Conservation (phyloP, 305 asterid species). For the Fraxinus platypoda region DNA sequence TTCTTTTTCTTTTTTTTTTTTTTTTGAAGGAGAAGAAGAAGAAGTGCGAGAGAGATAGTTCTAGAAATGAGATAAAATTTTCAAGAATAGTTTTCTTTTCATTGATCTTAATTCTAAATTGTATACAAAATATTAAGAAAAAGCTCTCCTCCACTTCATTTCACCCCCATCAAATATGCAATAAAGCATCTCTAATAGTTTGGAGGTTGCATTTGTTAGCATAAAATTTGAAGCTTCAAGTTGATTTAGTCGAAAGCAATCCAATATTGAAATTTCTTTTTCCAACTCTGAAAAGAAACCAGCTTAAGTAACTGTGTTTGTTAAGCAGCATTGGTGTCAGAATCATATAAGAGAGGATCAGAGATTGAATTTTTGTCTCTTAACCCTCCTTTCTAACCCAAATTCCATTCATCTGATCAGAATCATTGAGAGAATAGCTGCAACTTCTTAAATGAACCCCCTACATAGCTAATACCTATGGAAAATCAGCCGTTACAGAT, state of each 20-base stretch:
- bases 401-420: background rate
- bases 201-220: slow-evolving; percentile 8
- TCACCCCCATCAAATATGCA: background rate
- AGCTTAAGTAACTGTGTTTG: background rate
- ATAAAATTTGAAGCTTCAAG: slow-evolving; percentile 7
- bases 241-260: slow-evolving; percentile 1
- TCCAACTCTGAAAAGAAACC: background rate
- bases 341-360: background rate
- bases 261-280: background rate
- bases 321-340: background rate
- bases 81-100: background rate
- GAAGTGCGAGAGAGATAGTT: background rate
- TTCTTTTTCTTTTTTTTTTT: background rate
- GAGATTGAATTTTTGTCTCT: background rate
- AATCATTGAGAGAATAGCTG: background rate
- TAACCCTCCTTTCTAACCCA: background rate
- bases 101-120: background rate
- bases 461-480: background rate
- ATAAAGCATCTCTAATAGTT: slow-evolving; percentile 1
- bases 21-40: background rate
- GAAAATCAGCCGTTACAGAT: background rate
- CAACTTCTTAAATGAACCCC: background rate
- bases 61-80: background rate
- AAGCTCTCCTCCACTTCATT: background rate
- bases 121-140: background rate